Conservation (phyloP, 495 filamentous ascomycete species). For the Sphaerosporella brunnea region DNA sequence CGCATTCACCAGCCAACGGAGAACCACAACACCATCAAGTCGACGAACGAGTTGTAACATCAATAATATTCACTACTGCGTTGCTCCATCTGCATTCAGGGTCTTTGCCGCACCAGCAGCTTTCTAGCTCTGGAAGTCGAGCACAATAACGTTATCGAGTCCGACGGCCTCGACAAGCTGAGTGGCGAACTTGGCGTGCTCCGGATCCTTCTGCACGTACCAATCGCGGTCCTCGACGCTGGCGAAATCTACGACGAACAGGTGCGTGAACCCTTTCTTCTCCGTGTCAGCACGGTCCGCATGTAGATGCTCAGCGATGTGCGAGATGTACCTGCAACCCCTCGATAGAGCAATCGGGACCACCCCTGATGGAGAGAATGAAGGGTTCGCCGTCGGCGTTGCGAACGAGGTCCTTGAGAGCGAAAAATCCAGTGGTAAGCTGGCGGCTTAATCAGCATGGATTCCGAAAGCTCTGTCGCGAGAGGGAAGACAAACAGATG, state of each 20-base stretch:
- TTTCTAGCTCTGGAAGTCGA: constrained; percentile 34
- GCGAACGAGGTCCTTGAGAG: constrained; percentile 19
- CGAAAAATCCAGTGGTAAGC: constrained; percentile 28
- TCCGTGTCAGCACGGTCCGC: too few relatives aligned
- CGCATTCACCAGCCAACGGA: too few relatives aligned
- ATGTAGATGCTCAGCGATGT: too few relatives aligned
- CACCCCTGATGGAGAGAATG: constrained; percentile 41
- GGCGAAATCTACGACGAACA: constrained; percentile 45
- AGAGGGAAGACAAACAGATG: background rate
- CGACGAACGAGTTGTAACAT: too few relatives aligned
- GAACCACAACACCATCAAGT: too few relatives aligned
- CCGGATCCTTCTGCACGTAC: constrained; percentile 35
- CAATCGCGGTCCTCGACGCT: constrained; percentile 39
- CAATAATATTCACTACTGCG: too few relatives aligned
- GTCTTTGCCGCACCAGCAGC: too few relatives aligned
- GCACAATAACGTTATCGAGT: constrained; percentile 28
- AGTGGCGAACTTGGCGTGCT: constrained; percentile 33
- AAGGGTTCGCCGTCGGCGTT: constrained; percentile 30
- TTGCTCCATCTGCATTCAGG: too few relatives aligned
- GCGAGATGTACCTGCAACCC: constrained; percentile 38
- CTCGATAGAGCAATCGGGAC: constrained; percentile 46
- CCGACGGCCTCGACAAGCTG: constrained; percentile 22
- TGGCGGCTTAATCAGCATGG: constrained; percentile 7
- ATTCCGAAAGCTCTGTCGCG: background rate
- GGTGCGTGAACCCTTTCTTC: constrained; percentile 37